Evolutionary conservation across 306 rosid genomes (phyloP), one percentile per base, ranked within the genome.

Genomic region (Fagus crenata): DNA sequence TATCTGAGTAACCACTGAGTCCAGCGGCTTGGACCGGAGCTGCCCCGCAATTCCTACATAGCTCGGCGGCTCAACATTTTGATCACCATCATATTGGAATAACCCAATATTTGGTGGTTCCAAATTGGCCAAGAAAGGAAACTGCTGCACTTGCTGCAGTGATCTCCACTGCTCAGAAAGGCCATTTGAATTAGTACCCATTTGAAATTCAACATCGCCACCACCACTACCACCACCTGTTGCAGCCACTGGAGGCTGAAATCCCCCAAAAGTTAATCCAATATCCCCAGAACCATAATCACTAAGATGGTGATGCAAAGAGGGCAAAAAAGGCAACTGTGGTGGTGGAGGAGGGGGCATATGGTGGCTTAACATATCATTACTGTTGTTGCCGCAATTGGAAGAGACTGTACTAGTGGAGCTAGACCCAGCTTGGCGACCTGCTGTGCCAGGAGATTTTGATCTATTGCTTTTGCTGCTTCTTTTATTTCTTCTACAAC

Each of bases 401-500:
- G 86, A 71, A n/a, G 92, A 85, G 71, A 89, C 82, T 1, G 83
- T 85, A 64, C 82, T 81, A 18, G 83, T 73, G 1, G 96, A 85
- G 75, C 49, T 53, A 14, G 90, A 85, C 73, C 90, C 93, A 14
- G 77, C 75, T 53, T 63, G 81, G 1, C 37, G 78, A 55, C 12
- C 51, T 42, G 81, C 69, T 76, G 81, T 74, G 1, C 64, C 75
- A 0, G 93, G 83, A 73, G 93, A 84, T 63, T 85, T 91, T 4
- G 94, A 85, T 72, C 81, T 82, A 31, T 40, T 79, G 53, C 51
- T 82, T 56, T 81, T 85, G 85, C 87, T 93, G 85, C 53, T 89
- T 77, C 93, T 87, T 54, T 87, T 91, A 81, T 93, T 91, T 71
- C 89, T 90, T 73, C 98, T 79, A 67, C 96, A 89, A 7, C 98